phyloP scores from a whole-genome alignment of 1,284 basidiomycete genomes.

The Peniophora sp. region DNA sequence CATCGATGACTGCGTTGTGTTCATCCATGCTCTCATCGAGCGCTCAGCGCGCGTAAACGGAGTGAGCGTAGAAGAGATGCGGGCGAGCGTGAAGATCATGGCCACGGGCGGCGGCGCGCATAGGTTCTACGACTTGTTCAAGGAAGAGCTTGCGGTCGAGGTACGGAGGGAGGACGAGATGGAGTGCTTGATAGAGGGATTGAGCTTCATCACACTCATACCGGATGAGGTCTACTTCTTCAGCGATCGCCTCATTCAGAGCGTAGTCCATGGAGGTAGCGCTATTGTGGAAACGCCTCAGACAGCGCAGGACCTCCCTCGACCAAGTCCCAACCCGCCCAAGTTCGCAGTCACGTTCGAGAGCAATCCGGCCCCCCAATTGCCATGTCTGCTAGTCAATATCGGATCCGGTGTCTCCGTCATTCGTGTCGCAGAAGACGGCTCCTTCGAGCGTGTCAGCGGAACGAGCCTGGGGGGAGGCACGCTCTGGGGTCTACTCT shows the following conservation, averaged over 20 bases:
- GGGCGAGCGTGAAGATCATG: conserved; percentile 91
- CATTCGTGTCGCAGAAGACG: conserved; percentile 95
- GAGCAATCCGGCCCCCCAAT: conserved; percentile 70
- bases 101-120: conserved; percentile 98
- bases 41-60: conserved; percentile 84
- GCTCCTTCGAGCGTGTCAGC: conserved; percentile 92
- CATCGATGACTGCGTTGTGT: conserved; percentile 80
- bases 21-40: conserved; percentile 84
- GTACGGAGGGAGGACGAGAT: conserved; percentile 94
- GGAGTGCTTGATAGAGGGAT: conserved; percentile 95
- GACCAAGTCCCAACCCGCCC: conserved; percentile 91
- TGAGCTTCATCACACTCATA: conserved; percentile 95
- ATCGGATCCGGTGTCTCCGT: conserved; percentile 98
- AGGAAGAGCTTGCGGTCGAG: conserved; percentile 72
- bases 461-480: conserved; percentile 98
- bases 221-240: conserved; percentile 99
- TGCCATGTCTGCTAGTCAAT: conserved; percentile 96
- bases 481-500: conserved; percentile 96
- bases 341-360: conserved; percentile 87
- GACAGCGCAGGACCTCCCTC: conserved; percentile 14
- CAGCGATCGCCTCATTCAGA: conserved; percentile 93
- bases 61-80: conserved; percentile 89
- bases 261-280: conserved; percentile 58
- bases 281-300: not conserved
- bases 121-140: conserved; percentile 84